Evolutionary conservation across 768 basidiomycete species (phyloP).

Genomic region (Asterophora lycoperdoides): DNA sequence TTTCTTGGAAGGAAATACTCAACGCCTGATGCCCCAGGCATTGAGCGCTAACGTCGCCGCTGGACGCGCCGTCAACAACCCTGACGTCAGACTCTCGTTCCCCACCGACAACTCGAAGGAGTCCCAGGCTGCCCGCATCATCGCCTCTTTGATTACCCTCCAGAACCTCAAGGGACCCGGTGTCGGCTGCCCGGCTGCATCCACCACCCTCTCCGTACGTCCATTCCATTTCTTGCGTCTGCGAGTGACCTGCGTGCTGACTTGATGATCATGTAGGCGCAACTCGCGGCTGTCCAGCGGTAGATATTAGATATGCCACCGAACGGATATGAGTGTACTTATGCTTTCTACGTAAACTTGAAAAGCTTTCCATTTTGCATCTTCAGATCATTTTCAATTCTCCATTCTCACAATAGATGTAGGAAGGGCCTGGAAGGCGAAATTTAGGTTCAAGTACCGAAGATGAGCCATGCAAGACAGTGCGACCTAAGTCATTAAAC

Average conservation of each 20-base stretch:
- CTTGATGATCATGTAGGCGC: slow-evolving; percentile 15
- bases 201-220: slow-evolving; percentile 21
- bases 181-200: slow-evolving; percentile 55
- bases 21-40: slow-evolving; percentile 26
- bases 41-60: slow-evolving; percentile 56
- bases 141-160: slow-evolving; percentile 55
- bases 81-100: slow-evolving; percentile 51
- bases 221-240: not conserved
- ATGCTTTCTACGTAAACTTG: not conserved
- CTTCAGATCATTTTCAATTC: too few species aligned
- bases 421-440: too few species aligned
- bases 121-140: slow-evolving; percentile 53
- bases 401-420: too few species aligned
- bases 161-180: too few species aligned
- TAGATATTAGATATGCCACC: too few species aligned
- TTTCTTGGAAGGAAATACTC: not conserved
- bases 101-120: slow-evolving; percentile 54
- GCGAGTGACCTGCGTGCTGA: slow-evolving; percentile 1
- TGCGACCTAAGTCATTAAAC: too few species aligned
- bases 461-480: too few species aligned
- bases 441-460: too few species aligned
- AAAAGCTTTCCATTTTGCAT: too few species aligned
- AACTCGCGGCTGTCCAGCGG: slow-evolving; percentile 24
- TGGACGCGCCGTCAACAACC: slow-evolving; percentile 62
- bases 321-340: too few species aligned